phyloP scores from a whole-genome alignment of 768 basidiomycete species.

The Suillus luteus region DNA sequence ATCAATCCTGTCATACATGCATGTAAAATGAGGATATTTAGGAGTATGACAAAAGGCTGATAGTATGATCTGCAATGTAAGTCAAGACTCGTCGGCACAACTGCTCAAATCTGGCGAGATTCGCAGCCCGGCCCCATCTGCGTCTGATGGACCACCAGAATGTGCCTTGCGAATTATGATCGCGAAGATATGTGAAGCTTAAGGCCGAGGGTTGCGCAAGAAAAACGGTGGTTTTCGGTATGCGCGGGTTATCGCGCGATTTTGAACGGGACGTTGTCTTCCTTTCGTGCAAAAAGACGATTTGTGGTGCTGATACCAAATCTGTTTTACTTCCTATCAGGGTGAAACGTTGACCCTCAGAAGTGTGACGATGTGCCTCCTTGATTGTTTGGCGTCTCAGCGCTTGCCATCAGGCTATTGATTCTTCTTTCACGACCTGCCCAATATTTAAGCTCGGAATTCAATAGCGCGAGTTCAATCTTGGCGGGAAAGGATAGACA shows the following conservation, averaged over 20 bases:
- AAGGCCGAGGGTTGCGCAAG: neutral
- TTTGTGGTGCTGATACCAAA: neutral
- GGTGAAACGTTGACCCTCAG: neutral
- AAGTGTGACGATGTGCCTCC: neutral
- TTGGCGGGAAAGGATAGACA: no score
- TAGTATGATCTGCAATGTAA: neutral
- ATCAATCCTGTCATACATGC: neutral
- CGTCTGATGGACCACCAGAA: neutral
- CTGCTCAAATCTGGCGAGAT: neutral
- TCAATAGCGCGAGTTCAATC: slow-evolving; percentile 11
- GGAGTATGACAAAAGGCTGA: neutral
- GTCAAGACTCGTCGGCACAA: neutral
- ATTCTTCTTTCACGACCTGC: slow-evolving; percentile 56
- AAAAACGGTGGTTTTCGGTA: neutral
- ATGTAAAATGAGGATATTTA: neutral
- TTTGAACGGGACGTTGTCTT: neutral
- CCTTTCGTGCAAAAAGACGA: neutral
- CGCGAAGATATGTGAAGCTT: neutral
- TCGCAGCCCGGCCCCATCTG: neutral
- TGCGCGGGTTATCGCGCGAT: neutral
- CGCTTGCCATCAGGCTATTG: slow-evolving; percentile 40
- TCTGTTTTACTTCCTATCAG: neutral
- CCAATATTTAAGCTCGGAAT: slow-evolving; percentile 88
- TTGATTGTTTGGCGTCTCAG: neutral
- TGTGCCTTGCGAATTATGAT: neutral